phyloP scores from a whole-genome alignment of 2,329 filamentous ascomycete genomes.

The Zymoseptoria ardabiliae region DNA sequence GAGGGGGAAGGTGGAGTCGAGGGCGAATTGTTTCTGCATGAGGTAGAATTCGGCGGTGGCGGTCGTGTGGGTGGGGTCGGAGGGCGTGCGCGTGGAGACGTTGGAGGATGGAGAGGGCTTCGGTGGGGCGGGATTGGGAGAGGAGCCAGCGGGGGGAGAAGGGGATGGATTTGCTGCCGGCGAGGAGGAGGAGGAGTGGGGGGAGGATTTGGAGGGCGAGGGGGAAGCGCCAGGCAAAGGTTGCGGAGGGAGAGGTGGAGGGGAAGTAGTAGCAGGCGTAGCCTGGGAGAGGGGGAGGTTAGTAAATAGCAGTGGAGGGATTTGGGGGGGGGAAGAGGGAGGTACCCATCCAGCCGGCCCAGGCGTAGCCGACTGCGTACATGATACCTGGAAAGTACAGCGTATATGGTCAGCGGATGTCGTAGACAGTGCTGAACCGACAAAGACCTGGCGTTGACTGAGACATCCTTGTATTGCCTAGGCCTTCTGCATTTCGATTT shows the following conservation, averaged over 20 bases:
- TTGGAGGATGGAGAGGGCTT: constrained; percentile 36
- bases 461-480: too few species aligned
- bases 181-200: constrained; percentile 35
- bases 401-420: too few species aligned
- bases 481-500: too few species aligned
- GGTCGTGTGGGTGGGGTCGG: constrained; percentile 32
- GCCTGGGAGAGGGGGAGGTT: constrained; percentile 15
- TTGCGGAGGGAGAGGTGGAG: constrained; percentile 24
- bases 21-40: constrained; percentile 39
- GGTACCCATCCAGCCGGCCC: constrained; percentile 33
- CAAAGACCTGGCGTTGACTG: too few species aligned
- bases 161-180: constrained; percentile 32
- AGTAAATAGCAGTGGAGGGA: background rate
- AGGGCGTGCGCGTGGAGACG: constrained; percentile 38
- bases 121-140: constrained; percentile 15
- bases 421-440: too few species aligned
- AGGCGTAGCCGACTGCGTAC: constrained; percentile 36
- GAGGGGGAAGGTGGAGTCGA: constrained; percentile 31
- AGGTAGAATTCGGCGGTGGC: constrained; percentile 38
- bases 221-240: constrained; percentile 41
- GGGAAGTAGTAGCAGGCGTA: constrained; percentile 36
- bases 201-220: constrained; percentile 28
- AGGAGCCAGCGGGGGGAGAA: constrained; percentile 25
- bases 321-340: constrained; percentile 2
- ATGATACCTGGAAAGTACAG: too few species aligned